phyloP scores from a whole-genome alignment of 176 grass and related monocot species.

The Phoenix roebelenii region DNA sequence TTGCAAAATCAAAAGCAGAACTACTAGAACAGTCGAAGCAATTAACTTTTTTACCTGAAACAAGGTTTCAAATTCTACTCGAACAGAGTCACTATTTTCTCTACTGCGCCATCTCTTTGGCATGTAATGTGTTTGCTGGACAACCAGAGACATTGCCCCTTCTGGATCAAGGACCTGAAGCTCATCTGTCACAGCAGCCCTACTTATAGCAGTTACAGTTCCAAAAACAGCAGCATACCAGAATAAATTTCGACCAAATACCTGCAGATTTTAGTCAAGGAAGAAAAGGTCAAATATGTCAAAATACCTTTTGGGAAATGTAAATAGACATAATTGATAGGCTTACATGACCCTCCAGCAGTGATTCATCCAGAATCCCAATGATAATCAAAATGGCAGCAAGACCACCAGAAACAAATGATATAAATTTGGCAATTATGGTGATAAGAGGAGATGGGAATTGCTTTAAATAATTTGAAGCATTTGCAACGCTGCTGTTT shows the following conservation, averaged over 20 bases:
- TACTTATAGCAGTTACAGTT: conserved; percentile 88
- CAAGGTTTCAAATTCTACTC: conserved; percentile 73
- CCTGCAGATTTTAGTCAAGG: conserved; percentile 28
- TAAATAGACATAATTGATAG: neutral
- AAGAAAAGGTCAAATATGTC: conserved; percentile 3
- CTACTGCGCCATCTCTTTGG: conserved; percentile 88
- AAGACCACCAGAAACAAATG: conserved; percentile 96
- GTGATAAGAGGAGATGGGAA: conserved; percentile 92
- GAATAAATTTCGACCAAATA: conserved; percentile 90
- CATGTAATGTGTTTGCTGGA: conserved; percentile 92
- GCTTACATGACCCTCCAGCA: conserved; percentile 93
- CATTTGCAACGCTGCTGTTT: conserved; percentile 77
- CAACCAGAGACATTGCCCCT: conserved; percentile 69
- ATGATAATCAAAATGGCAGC: conserved; percentile 86
- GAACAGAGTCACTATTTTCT: conserved; percentile 68
- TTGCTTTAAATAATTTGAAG: conserved; percentile 91
- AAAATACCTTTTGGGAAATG: neutral
- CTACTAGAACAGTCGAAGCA: neutral
- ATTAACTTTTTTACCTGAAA: conserved; percentile 54
- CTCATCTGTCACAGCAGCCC: conserved; percentile 78
- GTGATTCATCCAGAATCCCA: conserved; percentile 81
- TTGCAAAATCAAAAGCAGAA: too few species aligned
- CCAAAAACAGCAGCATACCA: conserved; percentile 99
- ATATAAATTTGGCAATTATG: conserved; percentile 89
- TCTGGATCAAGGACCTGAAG: conserved; percentile 93